phyloP scores from a whole-genome alignment of 768 basidiomycete species.

The Harrya chromipes region DNA sequence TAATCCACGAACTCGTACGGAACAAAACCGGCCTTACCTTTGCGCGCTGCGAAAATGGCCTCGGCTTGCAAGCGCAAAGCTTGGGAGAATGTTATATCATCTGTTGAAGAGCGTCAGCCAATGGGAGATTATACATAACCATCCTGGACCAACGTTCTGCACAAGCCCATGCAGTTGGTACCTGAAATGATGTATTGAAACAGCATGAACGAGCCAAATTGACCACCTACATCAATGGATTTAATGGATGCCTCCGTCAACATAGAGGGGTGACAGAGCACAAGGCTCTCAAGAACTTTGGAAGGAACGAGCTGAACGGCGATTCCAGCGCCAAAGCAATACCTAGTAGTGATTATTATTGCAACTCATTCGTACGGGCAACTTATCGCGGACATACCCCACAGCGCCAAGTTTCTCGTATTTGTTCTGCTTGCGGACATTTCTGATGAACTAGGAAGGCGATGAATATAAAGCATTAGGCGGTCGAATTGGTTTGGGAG shows the following conservation, averaged over 20 bases:
- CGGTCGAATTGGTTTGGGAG: background rate
- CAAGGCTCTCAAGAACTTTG: conserved; percentile 35
- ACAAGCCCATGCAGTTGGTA: conserved; percentile 34
- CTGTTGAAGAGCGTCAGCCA: conserved; percentile 16
- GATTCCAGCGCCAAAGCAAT: conserved; percentile 37
- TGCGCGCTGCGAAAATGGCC: conserved; percentile 29
- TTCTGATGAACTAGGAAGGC: conserved; percentile 33
- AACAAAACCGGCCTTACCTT: conserved; percentile 25
- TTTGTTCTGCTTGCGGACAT: conserved; percentile 36
- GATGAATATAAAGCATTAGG: background rate
- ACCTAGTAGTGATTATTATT: conserved; percentile 23
- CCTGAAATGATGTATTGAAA: conserved; percentile 4
- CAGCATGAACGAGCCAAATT: background rate
- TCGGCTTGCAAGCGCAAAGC: conserved; percentile 27
- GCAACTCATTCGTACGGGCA: background rate
- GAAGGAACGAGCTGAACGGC: conserved; percentile 28
- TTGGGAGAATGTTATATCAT: conserved; percentile 32
- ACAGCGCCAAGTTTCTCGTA: conserved; percentile 42
- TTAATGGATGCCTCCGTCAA: conserved; percentile 32
- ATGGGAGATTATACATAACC: background rate
- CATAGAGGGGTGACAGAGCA: conserved; percentile 41
- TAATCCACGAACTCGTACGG: conserved; percentile 38
- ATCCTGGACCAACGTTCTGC: conserved; percentile 32
- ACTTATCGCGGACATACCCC: conserved; percentile 32
- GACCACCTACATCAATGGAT: conserved; percentile 26